Base-by-base conservation (phyloP, 495 filamentous ascomycete genomes). In the Penicillium lividum region DNA sequence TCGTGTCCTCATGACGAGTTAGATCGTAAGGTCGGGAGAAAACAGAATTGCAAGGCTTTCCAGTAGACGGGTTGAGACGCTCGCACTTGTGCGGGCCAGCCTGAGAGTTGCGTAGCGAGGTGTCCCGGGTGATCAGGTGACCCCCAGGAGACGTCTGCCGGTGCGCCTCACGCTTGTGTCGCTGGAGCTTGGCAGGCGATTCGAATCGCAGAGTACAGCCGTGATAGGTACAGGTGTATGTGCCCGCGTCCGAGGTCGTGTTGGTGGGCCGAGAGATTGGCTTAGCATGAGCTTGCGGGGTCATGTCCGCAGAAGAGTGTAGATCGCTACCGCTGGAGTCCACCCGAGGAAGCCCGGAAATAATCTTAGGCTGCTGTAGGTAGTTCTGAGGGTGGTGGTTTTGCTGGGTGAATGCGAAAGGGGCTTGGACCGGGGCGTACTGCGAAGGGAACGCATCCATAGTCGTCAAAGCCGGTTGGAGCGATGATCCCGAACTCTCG, bases 11-110 rank as follows among this genome's bases (percentile, higher is more conserved):
- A 70, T 98, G 94, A 9, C 94, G 83, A 9, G 94, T 98, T 33
- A 98, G 83, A 75, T 98, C 94, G 82, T 98, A 98, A 33, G 93
- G 93, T n/a, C 94, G 83, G 2, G 93, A 97, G 78, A 98, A 98
- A 56, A 94, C 80, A 7, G 90, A 93, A 71, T 94, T 96, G 84
- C 94, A 98, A 3, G 93, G 91, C 76, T 97, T 97, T 53, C 90
- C 90, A 5, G 94, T 98, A 60, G 90, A 92, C 1, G 95, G 94
- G 75, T 98, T 98, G 73, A 90, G 91, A 52, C 92, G 88, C 68
- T 90, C 87, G 72, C 94, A 97, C 68, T 84, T 87, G 78, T 96
- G 93, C 33, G 92, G 92, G 2, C 92, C 92, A 7, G 90, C 89
- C 73, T 95, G 92, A 29, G 86, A 89, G 66, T 91, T 93, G 68